Conservation (phyloP, 106 monocot genomes). For the Apostasia shenzhenica region DNA sequence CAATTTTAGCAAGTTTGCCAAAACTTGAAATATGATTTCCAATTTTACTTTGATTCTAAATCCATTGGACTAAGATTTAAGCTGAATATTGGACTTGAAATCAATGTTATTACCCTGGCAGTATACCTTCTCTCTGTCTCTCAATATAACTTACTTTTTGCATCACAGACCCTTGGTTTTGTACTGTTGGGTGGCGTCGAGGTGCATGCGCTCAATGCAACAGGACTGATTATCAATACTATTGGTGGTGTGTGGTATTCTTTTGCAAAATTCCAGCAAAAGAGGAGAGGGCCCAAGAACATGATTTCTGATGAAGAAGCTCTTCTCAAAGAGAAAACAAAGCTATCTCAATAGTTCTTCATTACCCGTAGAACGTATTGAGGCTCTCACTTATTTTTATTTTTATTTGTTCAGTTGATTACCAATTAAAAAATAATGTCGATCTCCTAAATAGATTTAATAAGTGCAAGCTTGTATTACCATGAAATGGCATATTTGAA, state of each 20-base stretch:
- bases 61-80: no score
- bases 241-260: constrained; percentile 90
- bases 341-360: not conserved
- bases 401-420: no score
- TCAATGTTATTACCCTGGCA: no score
- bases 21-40: no score
- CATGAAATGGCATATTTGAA: no score
- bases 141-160: not conserved
- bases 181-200: constrained; percentile 76
- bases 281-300: constrained; percentile 44
- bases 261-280: constrained; percentile 76
- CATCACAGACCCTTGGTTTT: constrained; percentile 71
- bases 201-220: constrained; percentile 75
- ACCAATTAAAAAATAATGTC: no score
- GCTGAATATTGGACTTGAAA: not conserved
- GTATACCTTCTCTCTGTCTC: not conserved
- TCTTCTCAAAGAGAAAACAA: constrained; percentile 30
- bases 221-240: constrained; percentile 78
- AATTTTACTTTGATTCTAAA: no score
- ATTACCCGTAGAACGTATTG: no score
- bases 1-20: no score
- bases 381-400: no score
- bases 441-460: no score
- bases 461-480: no score
- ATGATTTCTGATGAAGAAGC: constrained; percentile 40